phyloP scores from a whole-genome alignment of 225 moss, liverwort and hornwort species.

The Straminergon stramineum region DNA sequence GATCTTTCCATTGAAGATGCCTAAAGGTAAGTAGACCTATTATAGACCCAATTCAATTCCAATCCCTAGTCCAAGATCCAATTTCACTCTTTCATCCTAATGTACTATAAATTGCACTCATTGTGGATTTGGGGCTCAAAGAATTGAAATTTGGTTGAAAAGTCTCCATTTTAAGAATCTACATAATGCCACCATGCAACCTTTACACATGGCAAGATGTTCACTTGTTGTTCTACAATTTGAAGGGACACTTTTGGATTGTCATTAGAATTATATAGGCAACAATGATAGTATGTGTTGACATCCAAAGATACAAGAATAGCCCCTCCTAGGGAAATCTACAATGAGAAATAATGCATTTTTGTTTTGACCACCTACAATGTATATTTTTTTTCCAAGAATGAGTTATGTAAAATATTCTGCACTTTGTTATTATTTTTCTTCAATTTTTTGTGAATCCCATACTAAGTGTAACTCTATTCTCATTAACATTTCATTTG shows the following conservation, averaged over 20 bases:
- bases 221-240: background rate
- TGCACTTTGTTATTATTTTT: too few relatives aligned
- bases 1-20: background rate
- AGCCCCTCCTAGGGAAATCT: rapidly evolving
- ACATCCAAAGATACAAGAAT: background rate
- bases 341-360: rapidly evolving
- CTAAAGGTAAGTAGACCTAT: background rate
- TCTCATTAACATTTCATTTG: too few relatives aligned
- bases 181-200: too few relatives aligned
- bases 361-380: background rate
- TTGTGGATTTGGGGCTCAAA: background rate
- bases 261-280: background rate
- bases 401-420: too few relatives aligned
- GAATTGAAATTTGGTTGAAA: background rate
- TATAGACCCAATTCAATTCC: background rate
- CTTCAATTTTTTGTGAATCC: too few relatives aligned
- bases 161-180: background rate
- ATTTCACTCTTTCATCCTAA: background rate
- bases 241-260: background rate
- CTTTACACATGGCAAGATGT: background rate
- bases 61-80: too few relatives aligned
- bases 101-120: background rate
- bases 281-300: background rate
- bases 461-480: too few relatives aligned
- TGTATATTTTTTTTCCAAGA: too few relatives aligned